These are phyloP conservation scores for Mycena polygramma DNA, from an alignment of 768 basidiomycete genomes.

Conservation along the genomic window DNA sequence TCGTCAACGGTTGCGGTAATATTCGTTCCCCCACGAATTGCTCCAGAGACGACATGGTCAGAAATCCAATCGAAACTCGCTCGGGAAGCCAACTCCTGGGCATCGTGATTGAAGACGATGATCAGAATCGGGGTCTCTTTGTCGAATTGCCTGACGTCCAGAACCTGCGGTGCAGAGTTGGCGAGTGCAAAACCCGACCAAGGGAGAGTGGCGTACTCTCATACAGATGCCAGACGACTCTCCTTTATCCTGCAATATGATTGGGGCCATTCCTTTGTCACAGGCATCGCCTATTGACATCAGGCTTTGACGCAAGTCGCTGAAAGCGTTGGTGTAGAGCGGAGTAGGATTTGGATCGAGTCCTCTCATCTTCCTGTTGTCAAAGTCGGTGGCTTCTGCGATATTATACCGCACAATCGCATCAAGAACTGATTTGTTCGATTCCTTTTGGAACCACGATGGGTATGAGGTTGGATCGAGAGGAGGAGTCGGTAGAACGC, in stretches of 20 bases:
- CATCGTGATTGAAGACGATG: constrained; percentile 14
- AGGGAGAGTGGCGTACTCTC: constrained; percentile 17
- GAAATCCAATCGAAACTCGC: constrained; percentile 14
- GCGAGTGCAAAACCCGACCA: background rate
- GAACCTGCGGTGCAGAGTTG: background rate
- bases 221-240: constrained; percentile 25
- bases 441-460: constrained; percentile 17
- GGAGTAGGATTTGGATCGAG: constrained; percentile 9
- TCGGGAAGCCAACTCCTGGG: constrained; percentile 13
- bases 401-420: constrained; percentile 20
- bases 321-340: constrained; percentile 25
- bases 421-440: constrained; percentile 14
- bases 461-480: constrained; percentile 21
- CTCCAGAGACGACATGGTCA: background rate
- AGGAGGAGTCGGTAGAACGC: constrained; percentile 23
- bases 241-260: constrained; percentile 21
- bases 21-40: no score
- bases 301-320: constrained; percentile 29
- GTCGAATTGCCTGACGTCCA: constrained; percentile 30
- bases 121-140: constrained; percentile 20
- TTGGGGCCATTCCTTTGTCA: constrained; percentile 4
- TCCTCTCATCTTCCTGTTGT: constrained; percentile 2
- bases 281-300: constrained; percentile 25
- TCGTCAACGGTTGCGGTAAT: constrained; percentile 33
- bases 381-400: constrained; percentile 20